A percentile compares a stretch with the other conserved stretches of the same genome.
These are phyloP conservation scores for Starmerella floricola DNA, from an alignment of 805 yeast genomes.

Conservation along the genomic window DNA sequence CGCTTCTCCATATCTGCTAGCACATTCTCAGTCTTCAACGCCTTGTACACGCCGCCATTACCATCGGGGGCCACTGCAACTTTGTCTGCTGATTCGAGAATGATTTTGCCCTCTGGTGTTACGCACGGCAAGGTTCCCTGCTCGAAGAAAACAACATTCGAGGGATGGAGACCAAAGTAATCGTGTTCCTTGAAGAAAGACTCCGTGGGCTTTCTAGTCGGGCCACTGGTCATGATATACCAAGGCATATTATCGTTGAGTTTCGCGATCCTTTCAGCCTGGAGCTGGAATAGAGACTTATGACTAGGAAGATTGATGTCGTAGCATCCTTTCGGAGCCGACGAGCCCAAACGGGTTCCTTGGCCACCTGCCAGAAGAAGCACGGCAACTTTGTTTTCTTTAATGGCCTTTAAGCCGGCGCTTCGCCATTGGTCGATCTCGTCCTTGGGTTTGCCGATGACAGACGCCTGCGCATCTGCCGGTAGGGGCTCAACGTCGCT, in stretches of 20 bases:
- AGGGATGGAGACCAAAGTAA: constrained; percentile 55
- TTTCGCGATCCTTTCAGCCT: constrained; percentile 69
- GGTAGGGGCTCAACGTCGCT: constrained; percentile 26
- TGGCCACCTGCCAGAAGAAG: constrained; percentile 97
- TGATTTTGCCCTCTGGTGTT: constrained; percentile 56
- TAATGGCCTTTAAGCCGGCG: constrained; percentile 57
- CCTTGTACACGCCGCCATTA: constrained; percentile 91
- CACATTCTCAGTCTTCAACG: constrained; percentile 51
- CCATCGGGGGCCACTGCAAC: constrained; percentile 92
- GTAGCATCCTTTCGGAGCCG: constrained; percentile 87
- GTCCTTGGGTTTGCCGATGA: constrained; percentile 14
- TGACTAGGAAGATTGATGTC: constrained; percentile 74
- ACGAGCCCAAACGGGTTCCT: constrained; percentile 87
- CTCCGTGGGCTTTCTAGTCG: constrained; percentile 70
- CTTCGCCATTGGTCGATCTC: constrained; percentile 34
- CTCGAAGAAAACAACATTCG: constrained; percentile 67
- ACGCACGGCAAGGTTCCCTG: constrained; percentile 95
- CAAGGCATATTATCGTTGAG: constrained; percentile 47
- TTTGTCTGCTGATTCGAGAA: constrained; percentile 42
- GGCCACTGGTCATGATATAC: constrained; percentile 92
- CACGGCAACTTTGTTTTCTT: constrained; percentile 68
- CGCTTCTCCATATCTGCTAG: constrained; percentile 53
- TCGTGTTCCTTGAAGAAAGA: constrained; percentile 46
- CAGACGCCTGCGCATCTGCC: constrained; percentile 24
- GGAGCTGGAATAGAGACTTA: constrained; percentile 80